These are phyloP conservation scores for Luffa aegyptiaca DNA, from an alignment of 306 rosid genomes.

Conservation along the genomic window DNA sequence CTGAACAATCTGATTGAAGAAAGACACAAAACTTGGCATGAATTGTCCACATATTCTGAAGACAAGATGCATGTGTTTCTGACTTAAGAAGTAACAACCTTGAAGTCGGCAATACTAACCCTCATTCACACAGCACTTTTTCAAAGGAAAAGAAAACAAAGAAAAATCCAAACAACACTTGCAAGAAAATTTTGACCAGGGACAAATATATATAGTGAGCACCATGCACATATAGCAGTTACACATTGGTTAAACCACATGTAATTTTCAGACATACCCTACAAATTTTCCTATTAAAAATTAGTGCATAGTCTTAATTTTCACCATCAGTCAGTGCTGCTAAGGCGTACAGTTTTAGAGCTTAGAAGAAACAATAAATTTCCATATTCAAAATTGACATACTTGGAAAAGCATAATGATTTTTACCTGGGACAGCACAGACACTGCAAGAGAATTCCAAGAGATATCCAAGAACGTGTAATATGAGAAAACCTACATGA, in stretches of 20 bases:
- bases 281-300: not conserved
- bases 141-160: not conserved
- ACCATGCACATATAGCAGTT: not conserved
- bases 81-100: not conserved
- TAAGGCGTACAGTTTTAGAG: not conserved
- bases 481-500: constrained; percentile 74
- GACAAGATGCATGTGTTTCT: not conserved
- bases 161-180: not conserved
- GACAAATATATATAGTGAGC: not conserved
- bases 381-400: not conserved
- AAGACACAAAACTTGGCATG: constrained; percentile 17
- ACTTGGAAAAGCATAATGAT: not conserved
- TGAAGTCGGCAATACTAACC: not conserved
- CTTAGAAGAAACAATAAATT: not conserved
- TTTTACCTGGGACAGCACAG: constrained; percentile 72
- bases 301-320: not conserved
- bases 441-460: constrained; percentile 68
- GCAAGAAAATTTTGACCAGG: not conserved
- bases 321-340: not conserved
- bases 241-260: not conserved
- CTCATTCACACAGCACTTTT: not conserved
- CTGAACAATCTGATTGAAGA: constrained; percentile 53
- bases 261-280: not conserved
- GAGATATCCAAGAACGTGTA: constrained; percentile 62
- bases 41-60: not conserved